phyloP scores from a whole-genome alignment of 179 eudicot species.

The Sideroxylon spinosum region DNA sequence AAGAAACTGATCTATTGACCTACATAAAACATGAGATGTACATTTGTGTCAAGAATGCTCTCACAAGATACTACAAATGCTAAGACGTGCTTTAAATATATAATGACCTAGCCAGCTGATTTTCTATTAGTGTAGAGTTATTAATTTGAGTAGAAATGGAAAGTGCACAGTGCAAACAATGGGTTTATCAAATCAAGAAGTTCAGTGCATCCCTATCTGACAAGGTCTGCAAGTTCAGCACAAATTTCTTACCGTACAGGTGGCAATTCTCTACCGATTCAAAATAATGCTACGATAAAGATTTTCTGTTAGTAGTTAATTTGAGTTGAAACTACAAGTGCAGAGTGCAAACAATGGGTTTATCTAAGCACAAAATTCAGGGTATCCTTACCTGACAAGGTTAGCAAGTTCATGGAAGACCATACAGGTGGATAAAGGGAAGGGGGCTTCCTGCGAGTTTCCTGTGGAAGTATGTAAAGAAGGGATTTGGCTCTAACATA shows the following conservation, averaged over 20 bases:
- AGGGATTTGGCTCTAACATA: no score
- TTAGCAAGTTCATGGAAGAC: background rate
- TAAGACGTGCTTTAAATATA: background rate
- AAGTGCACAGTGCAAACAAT: background rate
- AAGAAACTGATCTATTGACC: constrained; percentile 71
- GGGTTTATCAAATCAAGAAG: background rate
- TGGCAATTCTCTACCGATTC: background rate
- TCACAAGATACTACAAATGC: background rate
- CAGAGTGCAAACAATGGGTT: background rate
- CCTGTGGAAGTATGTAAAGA: no score
- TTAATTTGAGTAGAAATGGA: background rate
- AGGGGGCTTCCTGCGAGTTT: no score
- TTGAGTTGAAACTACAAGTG: background rate
- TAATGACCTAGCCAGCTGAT: background rate
- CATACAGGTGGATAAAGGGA: no score
- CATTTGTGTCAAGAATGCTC: background rate
- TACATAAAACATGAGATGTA: constrained; percentile 24
- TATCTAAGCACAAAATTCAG: background rate
- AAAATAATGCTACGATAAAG: background rate
- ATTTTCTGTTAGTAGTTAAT: background rate
- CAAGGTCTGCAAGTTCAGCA: background rate
- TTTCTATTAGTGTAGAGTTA: background rate
- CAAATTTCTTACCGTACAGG: background rate
- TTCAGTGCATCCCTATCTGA: background rate
- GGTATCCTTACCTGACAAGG: background rate